phyloP scores from a whole-genome alignment of 805 yeast genomes.

The Monosporozyma solicola region DNA sequence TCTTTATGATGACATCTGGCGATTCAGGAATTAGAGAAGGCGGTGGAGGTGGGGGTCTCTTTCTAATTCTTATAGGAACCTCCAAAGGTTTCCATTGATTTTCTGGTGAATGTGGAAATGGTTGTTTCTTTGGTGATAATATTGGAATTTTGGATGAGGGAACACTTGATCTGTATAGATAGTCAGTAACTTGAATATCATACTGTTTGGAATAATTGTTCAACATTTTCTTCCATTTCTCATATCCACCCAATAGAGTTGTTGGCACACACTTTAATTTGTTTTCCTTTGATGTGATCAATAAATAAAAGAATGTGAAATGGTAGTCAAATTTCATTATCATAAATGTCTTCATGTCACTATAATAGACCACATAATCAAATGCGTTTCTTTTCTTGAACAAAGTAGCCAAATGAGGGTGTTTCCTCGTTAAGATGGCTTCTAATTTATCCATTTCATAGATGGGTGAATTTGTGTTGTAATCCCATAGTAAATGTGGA shows the following conservation, averaged over 20 bases:
- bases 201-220: constrained; percentile 22
- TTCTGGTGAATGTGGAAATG: constrained; percentile 9
- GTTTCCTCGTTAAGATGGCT: constrained; percentile 14
- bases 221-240: constrained; percentile 34
- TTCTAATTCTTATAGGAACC: constrained; percentile 19
- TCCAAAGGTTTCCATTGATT: constrained; percentile 19
- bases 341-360: constrained; percentile 31
- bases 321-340: constrained; percentile 26
- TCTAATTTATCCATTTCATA: constrained; percentile 27
- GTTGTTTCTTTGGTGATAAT: not conserved
- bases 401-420: constrained; percentile 4
- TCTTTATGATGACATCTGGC: constrained; percentile 3
- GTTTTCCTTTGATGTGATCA: constrained; percentile 16
- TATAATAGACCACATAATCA: constrained; percentile 33
- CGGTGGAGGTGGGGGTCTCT: constrained; percentile 25
- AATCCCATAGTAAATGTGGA: constrained; percentile 30
- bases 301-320: constrained; percentile 24
- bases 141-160: not conserved
- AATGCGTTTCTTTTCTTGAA: constrained; percentile 28
- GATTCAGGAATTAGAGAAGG: constrained; percentile 21
- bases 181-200: constrained; percentile 18
- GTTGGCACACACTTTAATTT: constrained; percentile 20
- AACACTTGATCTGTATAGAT: constrained; percentile 6
- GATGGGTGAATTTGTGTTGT: constrained; percentile 22
- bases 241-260: constrained; percentile 37